Evolutionary conservation across 495 filamentous ascomycete species (phyloP), one percentile per base, ranked within the genome.

Genomic region (Parathielavia hyrcaniae): DNA sequence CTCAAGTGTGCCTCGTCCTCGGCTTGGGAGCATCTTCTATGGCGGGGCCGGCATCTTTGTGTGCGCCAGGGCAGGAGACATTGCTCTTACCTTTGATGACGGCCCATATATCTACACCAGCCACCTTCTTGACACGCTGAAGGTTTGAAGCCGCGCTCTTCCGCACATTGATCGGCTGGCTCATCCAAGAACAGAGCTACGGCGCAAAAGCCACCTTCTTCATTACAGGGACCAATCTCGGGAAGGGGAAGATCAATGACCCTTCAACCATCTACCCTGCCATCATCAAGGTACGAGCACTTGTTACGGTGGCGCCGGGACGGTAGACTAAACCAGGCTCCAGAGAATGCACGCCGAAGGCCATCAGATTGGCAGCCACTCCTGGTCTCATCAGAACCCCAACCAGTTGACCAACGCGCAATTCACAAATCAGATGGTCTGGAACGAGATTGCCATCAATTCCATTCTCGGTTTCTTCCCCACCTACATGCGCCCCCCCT

Each of bases 311-410:
- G 14, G 14, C 20, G 11, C 10, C 5, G 2, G 4, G 32, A 39
- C n/a, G 14, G 4, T 12, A 47, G 1, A 51, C 64, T 74, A 49
- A 77, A 65, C 38, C 20, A 12, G 17, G 26, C 57, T 4, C 26
- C 13, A 69, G 64, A 61, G 63, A 81, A 73, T 84, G 87, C 59
- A 89, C 85, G 85, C 69, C 76, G 59, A 76, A 59, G 88, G 89
- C n/a, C 90, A 95, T 66, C 90, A 93, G 67, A 75, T 95, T 53
- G 89, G 85, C 32, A 87, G 83, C 62, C 90, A 95, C 62, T 93
- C 87, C 1, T 95, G 88, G 89, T 88, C 86, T 40, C 90, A 95
- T 63, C 84, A 73, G 79, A 90, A 76, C 71, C 90, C 62, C 78
- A 79, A 70, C 78, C 80, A 65, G 67, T 83, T 67, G 74, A 80